Evolutionary conservation across 2,329 filamentous ascomycete species (phyloP), one percentile per base, ranked within the genome.

Genomic region (Epichloe brachyelytri): DNA sequence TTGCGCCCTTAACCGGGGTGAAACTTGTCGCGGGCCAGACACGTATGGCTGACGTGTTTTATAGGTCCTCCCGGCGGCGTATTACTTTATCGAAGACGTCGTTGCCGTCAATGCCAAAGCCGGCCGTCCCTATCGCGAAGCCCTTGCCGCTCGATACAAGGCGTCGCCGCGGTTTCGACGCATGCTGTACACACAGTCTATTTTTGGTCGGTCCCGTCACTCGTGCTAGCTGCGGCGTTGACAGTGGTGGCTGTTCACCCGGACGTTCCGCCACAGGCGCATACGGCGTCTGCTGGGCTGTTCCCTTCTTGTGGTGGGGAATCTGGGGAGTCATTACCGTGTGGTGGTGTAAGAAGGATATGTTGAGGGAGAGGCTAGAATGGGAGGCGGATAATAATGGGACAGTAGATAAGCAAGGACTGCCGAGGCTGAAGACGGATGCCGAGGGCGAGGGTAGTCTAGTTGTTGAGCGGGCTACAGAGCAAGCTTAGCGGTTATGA

Each of bases 21-120:
- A 30, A 30, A 10, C 2, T 36, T 22, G 11, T 15, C 17, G 10
- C 30, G 15, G 26, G 5, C 11, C 11, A 30, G 26, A 30, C 8
- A 30, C 7, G 26, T 3, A 14, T 5, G 40, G 43, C 26, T 44
- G 26, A 44, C 26, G 12, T 33, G 43, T 17, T 17, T 37, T 5
- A 0, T 0, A 69, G 61, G 76, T 83, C 52, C 72, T 76, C 3
- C 82, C 82, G 0, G 75, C 78, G 2, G 72, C 78, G 2, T 82
- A 83, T 57, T 82, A 82, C 47, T 71, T 85, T 33, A 77, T 85
- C 26, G 82, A 86, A 63, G 82, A 86, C 58, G 73, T 84, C 22
- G 74, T 83, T 14, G 80, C 79, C 4, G 82, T 86, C 40, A 83
- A 85, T 59, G 82, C 79, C 19, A 75, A 73, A 3, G 81, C 78